Base-by-base conservation (phyloP, 2,329 filamentous ascomycete genomes). In the Sporothrix humicola region DNA sequence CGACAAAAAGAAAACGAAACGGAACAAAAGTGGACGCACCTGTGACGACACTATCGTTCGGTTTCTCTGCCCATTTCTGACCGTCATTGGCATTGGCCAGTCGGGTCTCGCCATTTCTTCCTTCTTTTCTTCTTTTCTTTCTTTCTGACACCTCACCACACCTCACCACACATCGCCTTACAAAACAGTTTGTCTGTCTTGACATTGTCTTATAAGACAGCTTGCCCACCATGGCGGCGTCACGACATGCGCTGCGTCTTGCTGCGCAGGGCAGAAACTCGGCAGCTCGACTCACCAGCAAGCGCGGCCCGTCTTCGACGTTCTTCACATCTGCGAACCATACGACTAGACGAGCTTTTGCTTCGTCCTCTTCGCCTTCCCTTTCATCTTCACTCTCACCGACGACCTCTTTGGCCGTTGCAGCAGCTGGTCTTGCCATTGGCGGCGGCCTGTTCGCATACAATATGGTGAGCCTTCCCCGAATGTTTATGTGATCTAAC, bases 381-480 rank as follows among this genome's bases (percentile, higher is more conserved):
- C 23, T 71, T 7, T 1, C 58, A 1, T 26, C 70, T 0, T n/a
- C 73, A 2, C 8, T 54, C 44, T 31, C 70, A 50, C 31, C 58
- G 6, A 15, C 50, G 31, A 71, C 68, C 37, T 70, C 58, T 26
- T 6, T 54, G 1, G 58, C 68, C 44, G 15, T 54, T 8, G 70
- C 61, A 54, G 71, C 71, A 23, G 65, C 70, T 12, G 70, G 72
- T 26, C 65, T 73, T 37, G 74, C 74, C 70, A 56, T 75, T 58
- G 82, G 86, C 61, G 83, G 85, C 37, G 83, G 87, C 8, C 77
- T 91, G 56, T 82, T 87, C 65, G 20, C 71, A 15, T 90, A 90
- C 82, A 88, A 86, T 73, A 88, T 90, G 85, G 89, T 90, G 83
- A 75, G 82, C n/a, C 12, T 4, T 42, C 13, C 3, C 10, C n/a